Base-by-base conservation (phyloP, 495 filamentous ascomycete genomes). In the Xylaria palmicola region DNA sequence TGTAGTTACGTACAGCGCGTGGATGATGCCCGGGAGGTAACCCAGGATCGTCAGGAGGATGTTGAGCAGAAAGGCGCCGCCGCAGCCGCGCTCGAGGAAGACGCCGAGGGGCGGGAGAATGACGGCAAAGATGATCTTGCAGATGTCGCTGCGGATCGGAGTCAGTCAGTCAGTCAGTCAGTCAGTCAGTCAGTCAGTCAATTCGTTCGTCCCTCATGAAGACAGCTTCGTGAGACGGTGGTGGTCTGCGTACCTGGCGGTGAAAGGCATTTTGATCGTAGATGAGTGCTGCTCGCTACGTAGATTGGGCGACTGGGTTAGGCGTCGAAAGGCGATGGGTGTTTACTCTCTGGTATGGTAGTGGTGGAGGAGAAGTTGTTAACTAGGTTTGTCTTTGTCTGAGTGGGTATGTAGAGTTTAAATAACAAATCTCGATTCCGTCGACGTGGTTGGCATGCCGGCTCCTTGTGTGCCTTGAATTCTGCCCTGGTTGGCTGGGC, bases 61-160 rank as follows among this genome's bases (percentile, higher is more conserved):
- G 81, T 94, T 96, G 83, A 96, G 92, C 67, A 90, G 77, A 64
- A 96, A 79, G 68, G 95, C 90, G 68, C 85, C 83, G 73, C 85
- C 84, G 78, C 89, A 92, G 71, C 92, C 92, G 39, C 88, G 86
- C 81, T 94, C 89, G 59, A 96, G 85, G 83, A 96, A 95, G 72
- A 96, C 93, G 74, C 91, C 91, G 34, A 96, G 81, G 64, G 93
- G 93, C 39, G 93, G 93, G 51, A 95, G 81, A 79, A 95, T 76
- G 79, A 95, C 80, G 78, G 91, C 89, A 74, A 91, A 82, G 77
- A 94, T 85, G 80, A 93, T 90, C 81, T 93, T 92, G 88, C 87
- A 88, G 80, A 92, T 90, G 68, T 93, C 90, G 74, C 89, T 92
- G 68, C 30, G 41, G 24, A 8, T 1, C 39, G 32, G 6, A 32